These are phyloP conservation scores for Hygrophila difformis DNA, from an alignment of 257 asterid species.

Conservation along the genomic window DNA sequence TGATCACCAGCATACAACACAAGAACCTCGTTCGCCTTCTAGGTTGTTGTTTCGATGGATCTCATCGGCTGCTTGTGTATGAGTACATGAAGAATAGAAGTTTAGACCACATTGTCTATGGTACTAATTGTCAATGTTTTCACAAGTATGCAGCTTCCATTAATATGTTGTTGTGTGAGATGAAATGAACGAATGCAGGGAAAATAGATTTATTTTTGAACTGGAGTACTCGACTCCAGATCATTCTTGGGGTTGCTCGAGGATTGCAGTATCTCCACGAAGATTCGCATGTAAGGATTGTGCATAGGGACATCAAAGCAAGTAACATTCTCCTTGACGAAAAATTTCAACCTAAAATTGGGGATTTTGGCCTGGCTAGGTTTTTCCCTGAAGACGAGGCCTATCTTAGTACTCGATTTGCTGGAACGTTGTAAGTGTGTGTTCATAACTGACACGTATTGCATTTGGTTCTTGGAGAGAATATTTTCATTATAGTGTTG, in stretches of 20 bases:
- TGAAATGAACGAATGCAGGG: constrained; percentile 26
- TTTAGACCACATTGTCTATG: constrained; percentile 60
- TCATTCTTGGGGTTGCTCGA: constrained; percentile 69
- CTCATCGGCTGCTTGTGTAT: constrained; percentile 64
- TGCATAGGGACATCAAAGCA: constrained; percentile 83
- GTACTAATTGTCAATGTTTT: constrained; percentile 23
- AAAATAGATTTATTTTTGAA: constrained; percentile 35
- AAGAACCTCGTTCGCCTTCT: constrained; percentile 75
- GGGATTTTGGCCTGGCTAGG: constrained; percentile 82
- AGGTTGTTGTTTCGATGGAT: constrained; percentile 74
- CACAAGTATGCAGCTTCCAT: not conserved
- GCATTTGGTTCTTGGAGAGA: not conserved
- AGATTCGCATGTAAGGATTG: constrained; percentile 68
- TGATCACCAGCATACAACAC: constrained; percentile 77
- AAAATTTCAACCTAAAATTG: constrained; percentile 63
- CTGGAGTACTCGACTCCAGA: constrained; percentile 66
- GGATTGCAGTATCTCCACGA: constrained; percentile 81
- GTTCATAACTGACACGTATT: not conserved
- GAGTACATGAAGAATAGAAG: constrained; percentile 79
- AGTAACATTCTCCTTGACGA: constrained; percentile 80
- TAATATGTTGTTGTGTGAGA: too few species aligned
- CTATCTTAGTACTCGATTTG: constrained; percentile 78
- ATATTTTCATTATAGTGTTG: not conserved
- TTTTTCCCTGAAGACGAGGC: constrained; percentile 90
- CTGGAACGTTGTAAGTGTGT: constrained; percentile 72